Evolutionary conservation across 192 early-diverging fungal genomes (phyloP).

Genomic region (Oehlia diaphana): DNA sequence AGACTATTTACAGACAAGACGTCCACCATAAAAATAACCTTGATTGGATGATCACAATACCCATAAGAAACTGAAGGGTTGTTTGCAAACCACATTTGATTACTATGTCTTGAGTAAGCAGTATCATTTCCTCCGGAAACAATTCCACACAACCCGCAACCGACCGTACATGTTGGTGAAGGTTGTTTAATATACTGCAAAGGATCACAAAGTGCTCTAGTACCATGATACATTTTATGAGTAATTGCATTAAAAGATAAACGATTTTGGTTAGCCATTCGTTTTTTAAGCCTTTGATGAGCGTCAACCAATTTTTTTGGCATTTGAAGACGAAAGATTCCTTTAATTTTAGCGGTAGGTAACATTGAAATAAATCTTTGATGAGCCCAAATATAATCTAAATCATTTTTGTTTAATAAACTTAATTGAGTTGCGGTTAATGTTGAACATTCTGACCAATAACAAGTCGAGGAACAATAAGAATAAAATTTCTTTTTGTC

Average conservation of each 20-base stretch:
- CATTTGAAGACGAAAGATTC: slow-evolving; percentile 16
- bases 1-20: background rate
- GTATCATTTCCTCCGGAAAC: background rate
- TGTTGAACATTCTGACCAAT: background rate
- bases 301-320: background rate
- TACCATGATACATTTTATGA: slow-evolving; percentile 22
- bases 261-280: background rate
- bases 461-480: background rate
- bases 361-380: background rate
- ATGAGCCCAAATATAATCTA: background rate
- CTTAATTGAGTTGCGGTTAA: background rate
- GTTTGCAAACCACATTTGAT: slow-evolving; percentile 4
- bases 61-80: background rate
- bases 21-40: slow-evolving; percentile 7
- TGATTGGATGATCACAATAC: background rate
- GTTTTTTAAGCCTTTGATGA: background rate
- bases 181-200: background rate
- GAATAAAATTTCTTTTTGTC: background rate
- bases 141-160: slow-evolving; percentile 12
- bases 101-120: background rate
- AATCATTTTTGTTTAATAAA: background rate
- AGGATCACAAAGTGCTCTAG: background rate
- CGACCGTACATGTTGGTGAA: background rate
- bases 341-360: slow-evolving; percentile 1
- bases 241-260: background rate